Percentiles rank a stretch among this genome's conserved stretches.
These are phyloP conservation scores for Chaetomiaceae sp. DNA, from an alignment of 2,329 filamentous ascomycete species.

Conservation along the genomic window DNA sequence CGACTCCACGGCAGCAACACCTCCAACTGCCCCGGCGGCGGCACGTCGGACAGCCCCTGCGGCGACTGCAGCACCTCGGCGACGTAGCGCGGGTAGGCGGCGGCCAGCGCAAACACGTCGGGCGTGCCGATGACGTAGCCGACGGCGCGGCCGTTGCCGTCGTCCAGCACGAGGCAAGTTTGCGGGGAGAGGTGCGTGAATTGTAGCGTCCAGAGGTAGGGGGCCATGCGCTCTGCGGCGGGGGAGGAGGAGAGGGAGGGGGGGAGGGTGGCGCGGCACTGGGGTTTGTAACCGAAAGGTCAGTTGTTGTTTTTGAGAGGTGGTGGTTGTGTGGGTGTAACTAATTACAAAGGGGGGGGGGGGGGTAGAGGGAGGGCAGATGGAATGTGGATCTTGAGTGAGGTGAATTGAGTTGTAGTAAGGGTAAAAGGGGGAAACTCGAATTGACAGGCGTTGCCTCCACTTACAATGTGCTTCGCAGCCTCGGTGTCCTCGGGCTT, in stretches of 20 bases:
- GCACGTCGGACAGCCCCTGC: conserved; percentile 23
- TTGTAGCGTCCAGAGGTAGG: conserved; percentile 49
- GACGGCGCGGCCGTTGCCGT: conserved; percentile 40
- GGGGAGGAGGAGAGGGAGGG: conserved; percentile 36
- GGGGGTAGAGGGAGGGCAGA: too few species aligned
- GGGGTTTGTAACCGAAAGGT: too few species aligned
- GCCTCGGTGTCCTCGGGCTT: conserved; percentile 20
- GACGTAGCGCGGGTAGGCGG: conserved; percentile 37
- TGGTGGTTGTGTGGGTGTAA: neutral
- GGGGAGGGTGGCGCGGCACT: conserved; percentile 47
- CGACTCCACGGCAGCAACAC: conserved; percentile 25
- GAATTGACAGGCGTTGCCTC: too few species aligned
- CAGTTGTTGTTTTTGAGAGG: neutral
- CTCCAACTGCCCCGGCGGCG: conserved; percentile 28
- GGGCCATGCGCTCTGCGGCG: conserved; percentile 35
- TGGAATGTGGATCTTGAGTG: neutral
- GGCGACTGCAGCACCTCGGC: conserved; percentile 30
- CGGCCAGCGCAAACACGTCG: conserved; percentile 38
- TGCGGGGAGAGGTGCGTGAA: conserved; percentile 43
- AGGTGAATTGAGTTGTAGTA: neutral
- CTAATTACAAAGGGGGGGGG: conserved; percentile 18
- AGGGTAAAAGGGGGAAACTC: too few species aligned
- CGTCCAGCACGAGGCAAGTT: conserved; percentile 46
- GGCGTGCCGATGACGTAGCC: conserved; percentile 48
- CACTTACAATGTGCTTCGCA: conserved; percentile 24